Evolutionary conservation across 345 rosid species (phyloP), one percentile per base, ranked within the genome.

Genomic region (Eucalyptus marginata): DNA sequence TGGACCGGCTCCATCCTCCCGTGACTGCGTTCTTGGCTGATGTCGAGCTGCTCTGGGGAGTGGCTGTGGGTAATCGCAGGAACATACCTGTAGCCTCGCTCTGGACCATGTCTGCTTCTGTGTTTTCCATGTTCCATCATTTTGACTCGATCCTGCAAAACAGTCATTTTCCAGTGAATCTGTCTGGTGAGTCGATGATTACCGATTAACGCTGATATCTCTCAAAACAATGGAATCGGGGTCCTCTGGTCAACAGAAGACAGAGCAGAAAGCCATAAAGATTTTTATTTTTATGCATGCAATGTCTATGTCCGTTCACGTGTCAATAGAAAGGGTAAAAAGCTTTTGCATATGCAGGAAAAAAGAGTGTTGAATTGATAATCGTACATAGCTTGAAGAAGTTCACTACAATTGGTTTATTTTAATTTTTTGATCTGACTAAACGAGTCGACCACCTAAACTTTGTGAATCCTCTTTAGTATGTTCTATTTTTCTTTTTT

Each of bases 11-110:
- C 76, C 89, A 92, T 18, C 88, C 88, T n/a, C 93, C 92, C 9
- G 91, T 86, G 59, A 87, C 89, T 40, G 86, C 88, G 24, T 89
- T 94, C 24, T 86, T 94, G 31, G 93, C 89, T 3, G 94, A 94
- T 59, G 90, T 86, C 13, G 92, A 91, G 88, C 88, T 93, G 17
- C 86, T 86, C 14, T 92, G 94, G 94, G 90, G 89, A 15, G 88
- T 91, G 6, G 46, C 40, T 7, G 87, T 90, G 10, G 95, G 92
- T 17, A 92, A 90, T 40, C 92, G 92, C 44, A 90, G 92, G 89
- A 91, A 90, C 49, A 91, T 92, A 79, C 94, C 94, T 6, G 94
- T 93, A 43, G 95, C 94, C 18, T 84, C 91, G 18, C 56, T 94
- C 33, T 94, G 93, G 90, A 92, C 94, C 18, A 87, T 92, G 93